A percentile compares a stretch with the other conserved stretches of the same genome.
Evolutionary conservation across 108 stramenopile genomes (phyloP).

Genomic region (Skeletonema menzelii): DNA sequence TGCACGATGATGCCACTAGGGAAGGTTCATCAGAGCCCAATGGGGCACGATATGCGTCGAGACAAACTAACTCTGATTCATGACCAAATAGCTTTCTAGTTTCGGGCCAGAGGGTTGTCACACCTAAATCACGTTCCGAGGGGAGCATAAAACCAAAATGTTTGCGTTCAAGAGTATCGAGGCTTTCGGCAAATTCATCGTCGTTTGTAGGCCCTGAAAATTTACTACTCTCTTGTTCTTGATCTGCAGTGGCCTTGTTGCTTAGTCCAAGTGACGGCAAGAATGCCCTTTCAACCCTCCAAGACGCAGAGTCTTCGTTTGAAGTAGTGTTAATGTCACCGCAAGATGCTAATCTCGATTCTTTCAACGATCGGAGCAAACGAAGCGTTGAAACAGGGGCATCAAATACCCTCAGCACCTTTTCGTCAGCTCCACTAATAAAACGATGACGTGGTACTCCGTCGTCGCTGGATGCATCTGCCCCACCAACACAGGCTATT

Average conservation of each 20-base stretch:
- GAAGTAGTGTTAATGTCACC: background rate
- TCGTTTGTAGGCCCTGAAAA: constrained; percentile 30
- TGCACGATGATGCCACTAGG: constrained; percentile 82
- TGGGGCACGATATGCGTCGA: constrained; percentile 63
- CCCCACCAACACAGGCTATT: constrained; percentile 60
- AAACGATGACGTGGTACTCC: constrained; percentile 65
- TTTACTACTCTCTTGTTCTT: constrained; percentile 35
- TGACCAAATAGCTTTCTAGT: constrained; percentile 83
- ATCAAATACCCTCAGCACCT: constrained; percentile 85
- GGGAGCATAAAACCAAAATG: constrained; percentile 52
- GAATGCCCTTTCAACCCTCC: constrained; percentile 82
- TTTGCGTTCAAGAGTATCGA: constrained; percentile 11
- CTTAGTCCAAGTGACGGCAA: constrained; percentile 86
- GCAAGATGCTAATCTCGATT: background rate
- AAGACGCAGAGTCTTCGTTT: constrained; percentile 21
- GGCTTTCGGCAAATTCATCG: constrained; percentile 16
- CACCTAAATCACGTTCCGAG: constrained; percentile 82
- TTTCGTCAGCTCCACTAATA: constrained; percentile 88
- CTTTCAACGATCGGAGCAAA: constrained; percentile 41
- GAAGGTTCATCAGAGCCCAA: constrained; percentile 25
- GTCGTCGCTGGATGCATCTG: background rate
- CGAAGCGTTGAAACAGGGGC: constrained; percentile 69
- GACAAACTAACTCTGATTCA: constrained; percentile 74
- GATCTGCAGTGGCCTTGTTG: constrained; percentile 76
- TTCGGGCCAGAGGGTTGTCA: constrained; percentile 85